Percentiles rank a stretch among this genome's conserved stretches.
Evolutionary conservation across 75 land plant genomes (phyloP).

Genomic region (Picea sitchensis): DNA sequence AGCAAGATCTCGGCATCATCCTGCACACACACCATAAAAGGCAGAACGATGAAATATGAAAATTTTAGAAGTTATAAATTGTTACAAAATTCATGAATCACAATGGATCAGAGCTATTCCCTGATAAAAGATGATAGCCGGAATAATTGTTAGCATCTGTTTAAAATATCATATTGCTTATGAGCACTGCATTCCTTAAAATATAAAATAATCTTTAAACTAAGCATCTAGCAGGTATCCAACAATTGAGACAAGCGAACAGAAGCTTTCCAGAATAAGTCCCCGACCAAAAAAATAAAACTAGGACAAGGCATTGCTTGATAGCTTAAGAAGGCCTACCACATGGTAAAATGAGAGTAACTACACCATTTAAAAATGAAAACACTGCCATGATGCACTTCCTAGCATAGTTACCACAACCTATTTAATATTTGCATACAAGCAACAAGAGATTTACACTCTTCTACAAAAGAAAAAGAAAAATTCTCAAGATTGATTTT

Average conservation of each 20-base stretch:
- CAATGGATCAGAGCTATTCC: not conserved
- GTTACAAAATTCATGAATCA: not conserved
- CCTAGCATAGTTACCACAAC: not conserved
- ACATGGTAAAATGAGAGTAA: not conserved
- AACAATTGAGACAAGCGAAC: not conserved
- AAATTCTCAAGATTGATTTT: not conserved
- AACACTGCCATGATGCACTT: not conserved
- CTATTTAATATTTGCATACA: not conserved
- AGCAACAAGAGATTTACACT: not conserved
- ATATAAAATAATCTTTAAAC: not conserved
- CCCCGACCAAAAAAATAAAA: not conserved
- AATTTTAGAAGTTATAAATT: not conserved
- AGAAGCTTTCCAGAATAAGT: not conserved
- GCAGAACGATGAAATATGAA: not conserved
- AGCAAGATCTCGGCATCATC: not conserved
- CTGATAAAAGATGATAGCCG: not conserved
- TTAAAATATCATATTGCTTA: not conserved
- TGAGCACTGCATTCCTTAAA: not conserved
- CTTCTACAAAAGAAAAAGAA: not conserved
- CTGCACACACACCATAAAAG: not conserved
- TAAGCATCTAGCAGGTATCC: not conserved
- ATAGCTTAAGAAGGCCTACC: not conserved
- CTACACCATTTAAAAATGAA: not conserved
- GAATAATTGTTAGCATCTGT: not conserved
- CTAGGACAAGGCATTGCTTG: not conserved